Percentiles rank a stretch among this genome's conserved stretches.
phyloP scores from a whole-genome alignment of 1,284 basidiomycete genomes.

The Mycena citricolor region DNA sequence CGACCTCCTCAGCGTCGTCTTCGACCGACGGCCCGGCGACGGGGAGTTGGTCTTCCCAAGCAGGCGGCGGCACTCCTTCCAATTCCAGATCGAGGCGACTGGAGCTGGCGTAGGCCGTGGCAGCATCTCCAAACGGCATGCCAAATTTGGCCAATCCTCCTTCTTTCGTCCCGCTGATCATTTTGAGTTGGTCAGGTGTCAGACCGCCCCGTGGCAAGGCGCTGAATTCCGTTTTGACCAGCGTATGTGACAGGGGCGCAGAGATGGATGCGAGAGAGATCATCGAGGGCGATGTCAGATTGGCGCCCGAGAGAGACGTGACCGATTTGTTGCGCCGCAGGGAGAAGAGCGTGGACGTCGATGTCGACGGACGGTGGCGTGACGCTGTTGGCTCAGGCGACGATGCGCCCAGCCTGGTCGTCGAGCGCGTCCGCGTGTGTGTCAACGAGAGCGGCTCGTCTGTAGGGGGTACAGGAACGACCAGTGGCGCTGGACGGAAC shows the following conservation, averaged over 20 bases:
- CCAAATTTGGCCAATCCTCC: conserved; percentile 45
- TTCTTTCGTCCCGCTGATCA: conserved; percentile 47
- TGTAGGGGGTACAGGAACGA: conserved; percentile 12
- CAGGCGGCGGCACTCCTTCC: conserved; percentile 33
- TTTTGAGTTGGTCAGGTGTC: conserved; percentile 52
- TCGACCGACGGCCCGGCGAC: conserved; percentile 3
- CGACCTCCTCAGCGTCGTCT: conserved; percentile 6
- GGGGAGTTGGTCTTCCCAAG: conserved; percentile 3
- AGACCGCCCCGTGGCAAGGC: conserved; percentile 47
- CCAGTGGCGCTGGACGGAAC: conserved; percentile 18
- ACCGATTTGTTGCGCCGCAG: conserved; percentile 42
- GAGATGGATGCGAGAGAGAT: conserved; percentile 54
- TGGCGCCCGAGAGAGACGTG: conserved; percentile 17
- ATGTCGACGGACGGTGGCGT: conserved; percentile 19
- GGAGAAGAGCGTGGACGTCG: conserved; percentile 37
- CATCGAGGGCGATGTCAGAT: conserved; percentile 45
- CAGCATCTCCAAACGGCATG: conserved; percentile 51
- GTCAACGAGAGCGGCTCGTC: conserved; percentile 39
- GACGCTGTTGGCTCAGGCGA: no score
- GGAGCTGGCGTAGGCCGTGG: no score
- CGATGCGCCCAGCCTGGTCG: conserved; percentile 28
- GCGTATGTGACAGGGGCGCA: conserved; percentile 50
- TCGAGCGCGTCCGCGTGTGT: conserved; percentile 33
- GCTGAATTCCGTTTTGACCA: conserved; percentile 48
- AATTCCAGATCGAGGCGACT: conserved; percentile 34